phyloP scores from a whole-genome alignment of 805 yeast genomes.

The Saccharomycopsis javanensis region DNA sequence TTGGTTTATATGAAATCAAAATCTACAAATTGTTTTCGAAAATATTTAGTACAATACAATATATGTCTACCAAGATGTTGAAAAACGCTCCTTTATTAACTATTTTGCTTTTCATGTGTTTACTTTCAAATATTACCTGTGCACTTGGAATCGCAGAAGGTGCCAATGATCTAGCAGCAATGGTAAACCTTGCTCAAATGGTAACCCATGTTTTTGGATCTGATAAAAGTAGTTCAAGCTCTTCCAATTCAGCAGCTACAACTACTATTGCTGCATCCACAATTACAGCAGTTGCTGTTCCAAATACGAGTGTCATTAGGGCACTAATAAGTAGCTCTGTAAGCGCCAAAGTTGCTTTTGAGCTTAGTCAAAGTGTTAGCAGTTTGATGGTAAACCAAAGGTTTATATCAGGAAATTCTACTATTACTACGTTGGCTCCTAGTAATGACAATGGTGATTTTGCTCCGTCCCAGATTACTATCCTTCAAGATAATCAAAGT shows the following conservation, averaged over 20 bases:
- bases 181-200: neutral
- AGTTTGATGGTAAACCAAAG: neutral
- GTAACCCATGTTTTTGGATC: neutral
- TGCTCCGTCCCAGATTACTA: neutral
- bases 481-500: neutral
- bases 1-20: too few relatives aligned
- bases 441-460: neutral
- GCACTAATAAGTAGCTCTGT: neutral
- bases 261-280: slow-evolving; percentile 1
- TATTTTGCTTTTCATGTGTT: neutral
- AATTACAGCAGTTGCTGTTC: slow-evolving; percentile 1
- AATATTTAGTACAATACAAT: too few relatives aligned
- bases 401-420: neutral
- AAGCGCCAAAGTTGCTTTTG: neutral
- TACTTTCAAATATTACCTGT: neutral
- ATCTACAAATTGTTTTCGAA: too few relatives aligned
- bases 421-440: neutral
- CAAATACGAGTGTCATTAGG: neutral
- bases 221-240: neutral
- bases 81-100: neutral
- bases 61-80: neutral
- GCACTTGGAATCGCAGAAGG: neutral
- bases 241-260: neutral
- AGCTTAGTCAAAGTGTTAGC: neutral
- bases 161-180: neutral